A percentile compares a stretch with the other conserved stretches of the same genome.
These are phyloP conservation scores for Alternaria conjuncta DNA, from an alignment of 2,329 filamentous ascomycete genomes.

Conservation along the genomic window DNA sequence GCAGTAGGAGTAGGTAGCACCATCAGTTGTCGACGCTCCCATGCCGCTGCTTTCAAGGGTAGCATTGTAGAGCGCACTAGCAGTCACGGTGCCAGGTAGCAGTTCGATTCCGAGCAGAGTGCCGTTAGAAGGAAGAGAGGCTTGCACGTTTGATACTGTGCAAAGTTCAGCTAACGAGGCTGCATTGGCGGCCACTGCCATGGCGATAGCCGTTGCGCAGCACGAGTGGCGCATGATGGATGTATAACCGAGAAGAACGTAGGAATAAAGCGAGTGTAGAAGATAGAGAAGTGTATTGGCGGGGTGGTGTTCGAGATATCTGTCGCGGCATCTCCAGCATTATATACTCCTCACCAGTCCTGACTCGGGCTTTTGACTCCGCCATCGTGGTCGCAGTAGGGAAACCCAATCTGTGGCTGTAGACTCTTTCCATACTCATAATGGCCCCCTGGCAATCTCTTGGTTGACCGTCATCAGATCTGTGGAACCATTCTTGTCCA, in stretches of 20 bases:
- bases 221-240: slow-evolving; percentile 13
- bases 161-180: slow-evolving; percentile 11
- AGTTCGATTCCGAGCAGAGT: slow-evolving; percentile 43
- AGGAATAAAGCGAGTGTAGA: neutral
- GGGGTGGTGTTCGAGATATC: neutral
- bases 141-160: slow-evolving; percentile 24
- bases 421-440: neutral
- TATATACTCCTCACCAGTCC: neutral
- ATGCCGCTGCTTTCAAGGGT: slow-evolving; percentile 35
- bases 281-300: neutral
- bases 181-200: slow-evolving; percentile 7
- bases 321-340: neutral
- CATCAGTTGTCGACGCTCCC: neutral
- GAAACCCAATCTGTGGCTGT: neutral
- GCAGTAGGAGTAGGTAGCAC: slow-evolving; percentile 47
- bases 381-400: neutral
- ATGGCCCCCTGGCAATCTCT: neutral
- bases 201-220: slow-evolving; percentile 1
- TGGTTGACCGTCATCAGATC: neutral
- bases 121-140: slow-evolving; percentile 22
- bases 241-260: neutral
- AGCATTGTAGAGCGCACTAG: slow-evolving; percentile 42
- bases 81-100: slow-evolving; percentile 49
- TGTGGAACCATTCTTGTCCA: neutral
- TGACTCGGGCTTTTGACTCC: neutral